These are phyloP conservation scores for Aspergillus conjunctus DNA, from an alignment of 495 filamentous ascomycete genomes.

Conservation along the genomic window DNA sequence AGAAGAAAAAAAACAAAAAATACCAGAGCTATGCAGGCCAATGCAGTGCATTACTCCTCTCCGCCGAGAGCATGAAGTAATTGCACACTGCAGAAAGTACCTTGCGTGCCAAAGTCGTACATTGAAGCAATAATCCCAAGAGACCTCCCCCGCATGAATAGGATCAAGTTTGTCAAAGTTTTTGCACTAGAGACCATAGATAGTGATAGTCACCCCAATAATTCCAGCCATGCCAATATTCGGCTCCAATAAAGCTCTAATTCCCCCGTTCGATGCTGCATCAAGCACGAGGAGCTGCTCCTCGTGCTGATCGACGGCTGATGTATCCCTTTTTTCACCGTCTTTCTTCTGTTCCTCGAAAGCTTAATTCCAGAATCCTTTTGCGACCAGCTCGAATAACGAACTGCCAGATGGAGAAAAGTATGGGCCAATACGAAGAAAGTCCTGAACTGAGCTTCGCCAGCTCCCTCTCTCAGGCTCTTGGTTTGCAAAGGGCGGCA, in stretches of 20 bases:
- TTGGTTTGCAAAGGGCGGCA: too few species aligned
- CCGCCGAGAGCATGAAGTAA: background rate
- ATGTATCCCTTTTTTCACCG: slow-evolving; percentile 3
- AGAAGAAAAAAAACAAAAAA: slow-evolving; percentile 16
- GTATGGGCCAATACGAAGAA: slow-evolving; percentile 5
- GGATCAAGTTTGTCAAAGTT: background rate
- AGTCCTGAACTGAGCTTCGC: slow-evolving; percentile 5
- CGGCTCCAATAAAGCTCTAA: slow-evolving; percentile 16
- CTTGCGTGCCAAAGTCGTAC: background rate
- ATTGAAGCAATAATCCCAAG: background rate
- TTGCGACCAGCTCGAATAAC: too few species aligned
- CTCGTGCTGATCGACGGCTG: background rate
- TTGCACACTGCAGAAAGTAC: background rate
- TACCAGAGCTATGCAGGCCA: background rate
- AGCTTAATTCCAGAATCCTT: background rate
- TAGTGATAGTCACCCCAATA: slow-evolving; percentile 24
- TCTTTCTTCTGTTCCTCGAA: slow-evolving; percentile 3
- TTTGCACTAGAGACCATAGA: slow-evolving; percentile 12
- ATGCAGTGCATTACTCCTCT: background rate
- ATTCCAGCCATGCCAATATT: slow-evolving; percentile 22
- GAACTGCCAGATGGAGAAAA: background rate
- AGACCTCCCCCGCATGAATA: background rate
- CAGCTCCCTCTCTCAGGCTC: background rate
- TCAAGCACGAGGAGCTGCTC: slow-evolving; percentile 7
- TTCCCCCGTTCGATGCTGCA: background rate